A percentile compares a stretch with the other conserved stretches of the same genome.
These are phyloP conservation scores for Linderina pennispora DNA, from an alignment of 192 early-diverging fungal genomes.

Conservation along the genomic window DNA sequence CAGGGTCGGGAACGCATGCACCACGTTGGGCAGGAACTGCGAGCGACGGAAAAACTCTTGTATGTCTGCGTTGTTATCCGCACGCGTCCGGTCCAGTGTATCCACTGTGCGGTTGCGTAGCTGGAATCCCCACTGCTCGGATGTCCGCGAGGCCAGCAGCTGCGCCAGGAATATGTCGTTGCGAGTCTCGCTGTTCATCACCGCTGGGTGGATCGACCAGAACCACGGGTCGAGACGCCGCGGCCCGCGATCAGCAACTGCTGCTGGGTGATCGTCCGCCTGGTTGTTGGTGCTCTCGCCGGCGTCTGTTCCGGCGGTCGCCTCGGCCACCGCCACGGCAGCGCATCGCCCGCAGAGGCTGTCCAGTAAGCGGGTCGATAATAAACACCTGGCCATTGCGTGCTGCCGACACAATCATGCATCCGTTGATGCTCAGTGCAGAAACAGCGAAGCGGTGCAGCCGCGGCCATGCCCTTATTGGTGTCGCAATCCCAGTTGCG, in stretches of 20 bases:
- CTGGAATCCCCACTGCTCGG: constrained; percentile 14
- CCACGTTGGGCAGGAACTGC: constrained; percentile 3
- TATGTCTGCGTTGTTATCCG: neutral
- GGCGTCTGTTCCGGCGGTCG: neutral
- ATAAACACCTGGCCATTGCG: constrained; percentile 26
- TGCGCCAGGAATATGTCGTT: constrained; percentile 8
- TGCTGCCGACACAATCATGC: constrained; percentile 16
- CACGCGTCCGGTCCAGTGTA: constrained; percentile 4
- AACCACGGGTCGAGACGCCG: constrained; percentile 15
- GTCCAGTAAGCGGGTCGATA: constrained; percentile 13
- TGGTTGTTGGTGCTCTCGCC: neutral
- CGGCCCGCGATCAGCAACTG: too few relatives aligned
- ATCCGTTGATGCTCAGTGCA: constrained; percentile 13
- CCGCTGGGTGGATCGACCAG: constrained; percentile 22
- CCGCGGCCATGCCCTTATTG: constrained; percentile 9
- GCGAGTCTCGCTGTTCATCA: constrained; percentile 5
- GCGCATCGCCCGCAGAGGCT: constrained; percentile 6
- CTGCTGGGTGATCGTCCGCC: neutral
- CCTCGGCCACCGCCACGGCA: constrained; percentile 16
- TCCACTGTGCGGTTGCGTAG: constrained; percentile 1
- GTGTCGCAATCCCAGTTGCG: neutral
- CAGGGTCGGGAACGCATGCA: constrained; percentile 13
- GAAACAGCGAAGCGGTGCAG: constrained; percentile 24
- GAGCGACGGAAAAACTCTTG: constrained; percentile 4
- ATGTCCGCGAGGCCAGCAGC: constrained; percentile 9